These are phyloP conservation scores for Candida krabiensis DNA, from an alignment of 805 yeast genomes.

Conservation along the genomic window DNA sequence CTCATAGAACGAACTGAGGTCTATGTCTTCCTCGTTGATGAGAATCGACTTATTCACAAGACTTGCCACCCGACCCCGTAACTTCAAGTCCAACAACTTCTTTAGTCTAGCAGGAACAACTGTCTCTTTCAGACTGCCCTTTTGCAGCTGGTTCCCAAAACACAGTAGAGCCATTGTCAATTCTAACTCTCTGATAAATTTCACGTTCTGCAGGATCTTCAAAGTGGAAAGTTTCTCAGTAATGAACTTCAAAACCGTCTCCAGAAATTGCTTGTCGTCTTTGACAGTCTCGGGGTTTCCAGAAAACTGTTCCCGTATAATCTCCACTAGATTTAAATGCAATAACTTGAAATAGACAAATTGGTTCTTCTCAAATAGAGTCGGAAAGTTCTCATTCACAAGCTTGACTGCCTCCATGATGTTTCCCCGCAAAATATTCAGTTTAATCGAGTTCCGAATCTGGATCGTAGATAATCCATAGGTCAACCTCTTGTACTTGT, in stretches of 20 bases:
- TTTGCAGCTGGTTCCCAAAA: constrained; percentile 37
- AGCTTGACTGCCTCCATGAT: constrained; percentile 57
- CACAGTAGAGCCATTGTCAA: constrained; percentile 79
- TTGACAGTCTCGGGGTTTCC: constrained; percentile 22
- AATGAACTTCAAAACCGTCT: constrained; percentile 56
- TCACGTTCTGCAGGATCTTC: constrained; percentile 40
- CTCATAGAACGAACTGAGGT: constrained; percentile 11
- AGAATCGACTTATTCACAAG: constrained; percentile 69
- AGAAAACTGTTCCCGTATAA: constrained; percentile 58
- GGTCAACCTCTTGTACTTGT: constrained; percentile 19
- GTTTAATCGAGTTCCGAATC: constrained; percentile 53
- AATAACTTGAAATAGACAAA: constrained; percentile 70
- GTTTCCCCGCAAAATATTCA: constrained; percentile 55
- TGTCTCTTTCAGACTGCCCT: constrained; percentile 20
- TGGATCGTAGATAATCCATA: constrained; percentile 51
- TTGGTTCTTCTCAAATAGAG: constrained; percentile 60
- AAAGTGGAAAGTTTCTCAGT: constrained; percentile 45
- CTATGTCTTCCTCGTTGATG: constrained; percentile 31
- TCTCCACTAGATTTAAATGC: constrained; percentile 74
- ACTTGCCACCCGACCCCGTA: constrained; percentile 66
- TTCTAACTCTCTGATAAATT: constrained; percentile 71
- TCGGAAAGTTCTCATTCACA: constrained; percentile 62
- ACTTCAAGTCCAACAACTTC: constrained; percentile 54
- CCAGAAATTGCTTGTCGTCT: constrained; percentile 49
- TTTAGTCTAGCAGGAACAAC: constrained; percentile 56